A percentile compares a stretch with the other conserved stretches of the same genome.
Conservation (phyloP, 441 rosid species). For the Metrosideros polymorpha region DNA sequence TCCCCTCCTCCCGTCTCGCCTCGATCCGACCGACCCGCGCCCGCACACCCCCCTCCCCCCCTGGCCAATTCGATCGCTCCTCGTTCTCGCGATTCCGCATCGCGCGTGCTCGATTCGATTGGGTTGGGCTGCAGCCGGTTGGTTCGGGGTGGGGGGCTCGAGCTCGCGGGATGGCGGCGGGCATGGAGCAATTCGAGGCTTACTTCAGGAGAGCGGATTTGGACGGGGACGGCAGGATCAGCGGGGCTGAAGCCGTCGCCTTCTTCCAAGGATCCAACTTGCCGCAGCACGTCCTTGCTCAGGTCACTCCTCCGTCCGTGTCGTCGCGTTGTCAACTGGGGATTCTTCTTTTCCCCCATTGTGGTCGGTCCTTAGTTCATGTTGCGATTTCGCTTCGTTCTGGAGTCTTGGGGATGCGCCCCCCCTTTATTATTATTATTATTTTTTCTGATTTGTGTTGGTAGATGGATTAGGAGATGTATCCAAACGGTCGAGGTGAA, state of each 20-base stretch:
- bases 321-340: background rate
- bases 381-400: background rate
- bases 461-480: background rate
- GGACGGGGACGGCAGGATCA: constrained; percentile 91
- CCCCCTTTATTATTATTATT: no score
- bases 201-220: constrained; percentile 90
- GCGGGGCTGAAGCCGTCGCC: constrained; percentile 84
- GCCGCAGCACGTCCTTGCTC: constrained; percentile 83
- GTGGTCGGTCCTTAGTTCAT: background rate
- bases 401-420: background rate
- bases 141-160: background rate
- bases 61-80: background rate
- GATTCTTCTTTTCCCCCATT: background rate
- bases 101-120: background rate
- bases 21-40: background rate
- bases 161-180: constrained; percentile 30
- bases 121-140: background rate
- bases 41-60: background rate
- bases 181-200: constrained; percentile 78
- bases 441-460: background rate
- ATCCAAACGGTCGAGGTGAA: background rate
- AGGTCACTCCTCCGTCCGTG: constrained; percentile 30
- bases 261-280: constrained; percentile 92
- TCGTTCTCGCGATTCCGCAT: background rate
- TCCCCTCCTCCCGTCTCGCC: background rate